Percentiles rank a stretch among this genome's conserved stretches.
Evolutionary conservation across 2,329 filamentous ascomycete genomes (phyloP).

Genomic region (Ustulina deusta): DNA sequence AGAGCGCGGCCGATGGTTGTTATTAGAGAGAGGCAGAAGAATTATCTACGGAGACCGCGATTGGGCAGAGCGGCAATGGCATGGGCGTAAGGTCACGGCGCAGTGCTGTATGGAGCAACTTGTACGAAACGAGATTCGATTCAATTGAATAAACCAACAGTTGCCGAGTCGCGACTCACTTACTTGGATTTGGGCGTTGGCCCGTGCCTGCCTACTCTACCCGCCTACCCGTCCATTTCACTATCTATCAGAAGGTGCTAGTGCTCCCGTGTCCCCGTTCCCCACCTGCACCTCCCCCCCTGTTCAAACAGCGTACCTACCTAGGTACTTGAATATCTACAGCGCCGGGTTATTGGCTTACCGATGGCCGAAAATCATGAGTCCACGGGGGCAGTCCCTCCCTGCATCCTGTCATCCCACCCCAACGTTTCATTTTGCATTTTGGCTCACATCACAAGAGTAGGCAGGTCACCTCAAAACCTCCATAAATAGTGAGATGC

Average conservation of each 20-base stretch:
- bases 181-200: constrained; percentile 16
- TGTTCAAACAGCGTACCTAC: constrained; percentile 9
- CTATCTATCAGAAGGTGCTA: not conserved
- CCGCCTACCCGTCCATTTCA: constrained; percentile 1
- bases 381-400: not conserved
- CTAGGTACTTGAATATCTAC: constrained; percentile 9
- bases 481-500: constrained; percentile 30
- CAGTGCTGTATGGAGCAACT: constrained; percentile 18
- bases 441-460: constrained; percentile 9
- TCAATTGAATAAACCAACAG: constrained; percentile 18
- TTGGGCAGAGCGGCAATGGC: not conserved
- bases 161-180: constrained; percentile 19
- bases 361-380: constrained; percentile 3
- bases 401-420: constrained; percentile 6
- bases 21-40: not conserved
- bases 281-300: not conserved
- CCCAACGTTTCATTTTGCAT: constrained; percentile 13
- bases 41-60: constrained; percentile 13
- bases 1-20: not conserved
- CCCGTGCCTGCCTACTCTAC: constrained; percentile 24
- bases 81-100: too few species aligned
- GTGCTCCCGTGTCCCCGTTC: not conserved
- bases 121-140: constrained; percentile 29
- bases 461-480: constrained; percentile 5
- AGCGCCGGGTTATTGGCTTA: constrained; percentile 24